Evolutionary conservation across 805 yeast species (phyloP), one percentile per base, ranked within the genome.

Genomic region (Lachancea nothofagi): DNA sequence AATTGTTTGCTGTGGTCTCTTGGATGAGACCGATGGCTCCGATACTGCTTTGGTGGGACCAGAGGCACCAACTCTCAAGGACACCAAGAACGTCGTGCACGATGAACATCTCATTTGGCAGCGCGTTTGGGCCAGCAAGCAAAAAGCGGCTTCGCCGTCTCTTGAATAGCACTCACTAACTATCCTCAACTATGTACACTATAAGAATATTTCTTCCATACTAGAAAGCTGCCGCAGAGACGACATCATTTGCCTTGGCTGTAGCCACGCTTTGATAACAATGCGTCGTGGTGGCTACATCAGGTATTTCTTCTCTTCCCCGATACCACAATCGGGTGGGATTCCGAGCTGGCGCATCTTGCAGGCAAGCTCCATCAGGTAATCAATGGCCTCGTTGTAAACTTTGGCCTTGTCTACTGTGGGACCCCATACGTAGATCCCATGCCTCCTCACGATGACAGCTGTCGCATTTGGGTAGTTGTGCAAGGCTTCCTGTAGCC

Each of bases 371-470:
- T 85, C 96, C 53, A 90, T 67, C 46, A 90, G 64, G 57, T 89
- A 90, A 55, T 90, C 97, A 44, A 90, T 77, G 13, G 96, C 95
- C 62, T 90, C 97, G 57, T 88, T 88, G 59, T 83, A 83, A 10
- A 90, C 75, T 63, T 90, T 90, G 35, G 97, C 96, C 63, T 89
- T 87, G 84, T 94, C 83, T 9, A 86, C 84, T 19, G 74, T 77
- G 51, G 82, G 86, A 18, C 97, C 97, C 97, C 97, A 90, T n/a
- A 88, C 96, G 57, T 81, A 90, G 32, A 90, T 80, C 1, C 97
- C 97, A 56, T 90, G 97, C 54, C 96, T 72, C 61, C 95, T 75
- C 5, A 90, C 97, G 38, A 90, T 67, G 1, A 90, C 87, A 0
- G 97, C 97, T 2, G 88, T 76, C 3, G 95, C 66, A 0, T 75